Base-by-base conservation (phyloP, 768 basidiomycete genomes). In the Termitomyces sp. region DNA sequence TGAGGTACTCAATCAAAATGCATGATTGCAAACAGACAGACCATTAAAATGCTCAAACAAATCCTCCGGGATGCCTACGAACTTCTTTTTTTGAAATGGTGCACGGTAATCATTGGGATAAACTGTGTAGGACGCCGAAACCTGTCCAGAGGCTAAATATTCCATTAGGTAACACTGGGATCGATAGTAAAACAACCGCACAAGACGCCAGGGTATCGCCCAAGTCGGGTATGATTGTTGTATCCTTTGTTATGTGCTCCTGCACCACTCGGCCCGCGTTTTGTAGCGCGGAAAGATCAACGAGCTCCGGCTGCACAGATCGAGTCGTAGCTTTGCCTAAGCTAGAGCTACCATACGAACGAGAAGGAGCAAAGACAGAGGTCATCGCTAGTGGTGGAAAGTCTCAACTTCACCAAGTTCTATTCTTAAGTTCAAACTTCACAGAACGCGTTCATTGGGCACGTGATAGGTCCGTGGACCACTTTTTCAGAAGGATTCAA, bases 31-130 rank as follows among this genome's bases (percentile, higher is more conserved):
- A 52, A n/a, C 23, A 23, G 55, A 71, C 82, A 59, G 55, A 89
- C 89, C 84, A 62, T 86, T 84, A 68, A 87, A 91, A 66, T 87
- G 86, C 64, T 90, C 84, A 55, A 89, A 91, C 53, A 91, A 73
- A 6, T 80, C 80, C 55, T 91, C 89, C 15, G 89, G 89, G 21
- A 91, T 88, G n/a, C 82, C 79, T 61, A 89, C 75, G 54, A 89
- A 83, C 60, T 82, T 82, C 64, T 84, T 75, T 68, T 90, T 91
- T 71, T 90, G 89, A 66, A 87, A 91, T 1, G 89, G 89, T 5
- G 89, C 84, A 60, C 87, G 81, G 59, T 80, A 81, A 66, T 91
- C 89, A 58, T 91, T 87, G 2, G 87, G 83, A 67, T 83, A 89
- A 54, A 89, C 74, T 61, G 81, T 90, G 68, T 92, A 91, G 9